Conservation (phyloP, 176 grass and related monocot species). For the Ananas comosus region DNA sequence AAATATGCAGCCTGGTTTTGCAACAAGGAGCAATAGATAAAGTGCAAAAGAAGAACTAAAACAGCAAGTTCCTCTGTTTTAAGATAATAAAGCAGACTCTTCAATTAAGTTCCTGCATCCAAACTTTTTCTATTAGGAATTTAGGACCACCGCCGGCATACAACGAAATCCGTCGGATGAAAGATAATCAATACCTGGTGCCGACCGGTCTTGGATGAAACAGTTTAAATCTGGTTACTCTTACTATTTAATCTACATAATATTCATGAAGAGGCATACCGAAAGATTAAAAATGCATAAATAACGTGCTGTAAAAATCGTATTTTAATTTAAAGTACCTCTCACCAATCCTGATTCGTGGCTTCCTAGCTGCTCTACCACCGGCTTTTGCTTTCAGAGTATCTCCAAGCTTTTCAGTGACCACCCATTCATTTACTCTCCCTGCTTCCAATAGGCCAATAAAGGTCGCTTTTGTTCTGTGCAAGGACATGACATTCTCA, state of each 20-base stretch:
- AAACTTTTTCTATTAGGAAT: too few species aligned
- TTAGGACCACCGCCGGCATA: too few species aligned
- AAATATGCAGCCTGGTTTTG: constrained; percentile 49
- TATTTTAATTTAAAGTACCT: constrained; percentile 30
- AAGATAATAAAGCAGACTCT: background rate
- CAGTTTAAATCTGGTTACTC: too few species aligned
- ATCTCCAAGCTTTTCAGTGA: constrained; percentile 73
- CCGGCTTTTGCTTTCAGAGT: constrained; percentile 37
- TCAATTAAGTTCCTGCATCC: too few species aligned
- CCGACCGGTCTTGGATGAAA: too few species aligned
- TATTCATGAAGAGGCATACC: too few species aligned
- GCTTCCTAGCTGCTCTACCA: constrained; percentile 39
- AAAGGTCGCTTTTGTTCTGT: constrained; percentile 75
- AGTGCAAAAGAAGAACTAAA: constrained; percentile 9
- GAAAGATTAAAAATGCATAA: too few species aligned
- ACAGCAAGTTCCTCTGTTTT: background rate
- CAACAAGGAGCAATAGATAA: constrained; percentile 3
- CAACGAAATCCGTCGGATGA: too few species aligned
- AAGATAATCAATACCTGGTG: too few species aligned
- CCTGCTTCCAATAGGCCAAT: constrained; percentile 60
- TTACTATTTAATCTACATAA: too few species aligned
- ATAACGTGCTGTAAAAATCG: background rate
- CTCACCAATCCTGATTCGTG: constrained; percentile 33
- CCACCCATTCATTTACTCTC: constrained; percentile 78
- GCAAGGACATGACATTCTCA: constrained; percentile 88